These are phyloP conservation scores for Scutellaria baicalensis DNA, from an alignment of 257 asterid genomes.

Conservation along the genomic window DNA sequence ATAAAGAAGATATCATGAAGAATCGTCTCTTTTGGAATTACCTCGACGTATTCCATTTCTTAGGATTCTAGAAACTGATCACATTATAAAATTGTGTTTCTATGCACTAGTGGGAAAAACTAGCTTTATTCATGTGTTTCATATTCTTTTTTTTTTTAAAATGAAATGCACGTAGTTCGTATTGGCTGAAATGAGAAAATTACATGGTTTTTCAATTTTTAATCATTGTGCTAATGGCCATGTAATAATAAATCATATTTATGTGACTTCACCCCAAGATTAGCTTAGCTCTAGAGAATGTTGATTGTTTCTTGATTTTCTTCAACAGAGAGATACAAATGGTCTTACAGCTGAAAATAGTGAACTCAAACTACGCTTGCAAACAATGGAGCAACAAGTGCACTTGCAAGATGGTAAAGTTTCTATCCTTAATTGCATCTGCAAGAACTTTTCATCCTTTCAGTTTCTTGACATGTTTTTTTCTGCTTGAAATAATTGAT, in stretches of 20 bases:
- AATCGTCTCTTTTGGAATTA: neutral
- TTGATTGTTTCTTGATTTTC: slow-evolving; percentile 10
- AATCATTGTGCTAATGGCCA: neutral
- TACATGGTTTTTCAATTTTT: neutral
- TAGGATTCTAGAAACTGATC: neutral
- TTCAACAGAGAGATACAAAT: slow-evolving; percentile 82
- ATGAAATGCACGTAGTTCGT: neutral
- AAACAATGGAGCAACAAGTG: slow-evolving; percentile 92
- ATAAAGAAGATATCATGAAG: neutral
- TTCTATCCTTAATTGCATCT: neutral
- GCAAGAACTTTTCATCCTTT: neutral
- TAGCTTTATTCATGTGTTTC: neutral
- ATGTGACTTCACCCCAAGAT: neutral
- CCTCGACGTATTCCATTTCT: neutral
- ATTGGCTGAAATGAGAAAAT: neutral
- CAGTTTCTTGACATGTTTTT: slow-evolving; percentile 2
- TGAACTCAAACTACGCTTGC: slow-evolving; percentile 88
- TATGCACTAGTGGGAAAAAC: neutral
- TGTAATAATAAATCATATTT: neutral
- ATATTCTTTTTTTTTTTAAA: neutral
- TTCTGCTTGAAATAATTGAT: neutral
- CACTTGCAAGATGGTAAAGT: slow-evolving; percentile 89
- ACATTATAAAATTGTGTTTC: neutral
- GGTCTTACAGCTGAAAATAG: slow-evolving; percentile 84
- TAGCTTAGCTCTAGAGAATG: neutral